Percentiles rank a stretch among this genome's conserved stretches.
Evolutionary conservation across 2,329 filamentous ascomycete species (phyloP).

Genomic region (Diaporthe longicolla): DNA sequence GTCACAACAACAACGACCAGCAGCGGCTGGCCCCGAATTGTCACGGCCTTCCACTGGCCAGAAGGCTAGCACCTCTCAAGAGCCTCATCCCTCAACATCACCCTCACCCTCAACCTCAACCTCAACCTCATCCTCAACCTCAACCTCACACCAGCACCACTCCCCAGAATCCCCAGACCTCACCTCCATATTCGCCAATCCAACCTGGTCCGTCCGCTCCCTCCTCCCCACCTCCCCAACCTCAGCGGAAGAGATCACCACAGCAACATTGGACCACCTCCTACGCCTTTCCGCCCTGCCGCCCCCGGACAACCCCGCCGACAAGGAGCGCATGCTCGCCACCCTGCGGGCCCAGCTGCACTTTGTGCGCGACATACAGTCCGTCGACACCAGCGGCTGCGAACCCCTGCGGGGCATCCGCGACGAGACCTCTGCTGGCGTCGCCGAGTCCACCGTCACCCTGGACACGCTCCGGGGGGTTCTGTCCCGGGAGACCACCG

Average conservation of each 20-base stretch:
- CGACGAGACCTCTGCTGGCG: conserved; percentile 77
- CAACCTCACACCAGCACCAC: neutral
- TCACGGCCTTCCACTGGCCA: neutral
- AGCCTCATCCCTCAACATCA: neutral
- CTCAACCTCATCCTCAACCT: neutral
- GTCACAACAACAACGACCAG: conserved; percentile 26
- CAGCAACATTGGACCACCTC: conserved; percentile 82
- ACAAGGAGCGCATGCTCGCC: conserved; percentile 79
- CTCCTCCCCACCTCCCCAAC: conserved; percentile 67
- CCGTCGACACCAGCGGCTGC: conserved; percentile 80
- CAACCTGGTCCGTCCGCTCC: conserved; percentile 87
- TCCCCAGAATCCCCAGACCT: conserved; percentile 22
- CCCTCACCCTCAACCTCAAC: neutral
- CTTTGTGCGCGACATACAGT: conserved; percentile 90
- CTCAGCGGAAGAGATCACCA: conserved; percentile 65
- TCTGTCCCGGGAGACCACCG: conserved; percentile 71
- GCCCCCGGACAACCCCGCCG: conserved; percentile 70
- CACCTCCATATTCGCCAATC: conserved; percentile 69
- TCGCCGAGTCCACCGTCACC: conserved; percentile 70
- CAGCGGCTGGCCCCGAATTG: neutral
- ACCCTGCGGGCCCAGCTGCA: conserved; percentile 86
- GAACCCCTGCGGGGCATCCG: conserved; percentile 83
- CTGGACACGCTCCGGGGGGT: conserved; percentile 69
- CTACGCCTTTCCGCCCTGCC: conserved; percentile 92
- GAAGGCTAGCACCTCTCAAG: neutral